Evolutionary conservation across 2,329 filamentous ascomycete genomes (phyloP).

Genomic region (Corinectria fuckeliana): DNA sequence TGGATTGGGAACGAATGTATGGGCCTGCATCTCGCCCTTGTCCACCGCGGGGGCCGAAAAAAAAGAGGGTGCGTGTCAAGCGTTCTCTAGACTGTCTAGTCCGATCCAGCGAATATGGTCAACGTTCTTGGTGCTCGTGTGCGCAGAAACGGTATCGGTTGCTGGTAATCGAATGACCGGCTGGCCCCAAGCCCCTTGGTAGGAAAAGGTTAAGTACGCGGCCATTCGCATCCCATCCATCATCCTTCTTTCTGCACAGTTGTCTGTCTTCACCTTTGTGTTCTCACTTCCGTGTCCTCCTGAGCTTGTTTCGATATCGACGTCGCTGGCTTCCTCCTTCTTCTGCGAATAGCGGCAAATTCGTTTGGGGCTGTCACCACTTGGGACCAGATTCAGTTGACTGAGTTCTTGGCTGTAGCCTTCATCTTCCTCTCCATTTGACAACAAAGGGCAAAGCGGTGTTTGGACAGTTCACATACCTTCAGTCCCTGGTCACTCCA

Average conservation of each 20-base stretch:
- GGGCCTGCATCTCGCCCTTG: neutral
- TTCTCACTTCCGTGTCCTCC: neutral
- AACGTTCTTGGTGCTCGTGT: neutral
- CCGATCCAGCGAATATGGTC: constrained; percentile 1
- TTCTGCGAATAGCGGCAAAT: neutral
- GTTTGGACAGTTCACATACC: neutral
- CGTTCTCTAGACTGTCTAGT: neutral
- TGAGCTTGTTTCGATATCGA: neutral
- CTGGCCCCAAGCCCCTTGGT: neutral
- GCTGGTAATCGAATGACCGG: neutral
- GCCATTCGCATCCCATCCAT: neutral
- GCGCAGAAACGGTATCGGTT: neutral
- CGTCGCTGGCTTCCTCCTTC: neutral
- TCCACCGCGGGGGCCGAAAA: constrained; percentile 5
- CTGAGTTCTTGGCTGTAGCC: neutral
- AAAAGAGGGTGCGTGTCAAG: neutral
- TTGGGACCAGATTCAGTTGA: neutral
- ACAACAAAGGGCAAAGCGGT: neutral
- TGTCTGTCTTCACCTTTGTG: neutral
- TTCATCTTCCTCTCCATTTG: neutral
- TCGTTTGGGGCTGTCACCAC: neutral
- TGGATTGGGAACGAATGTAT: neutral
- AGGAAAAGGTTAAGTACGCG: constrained; percentile 1
- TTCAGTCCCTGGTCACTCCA: neutral
- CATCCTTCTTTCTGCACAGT: neutral